These are phyloP conservation scores for Allodekkera sacchari DNA, from an alignment of 805 yeast species.

Conservation along the genomic window DNA sequence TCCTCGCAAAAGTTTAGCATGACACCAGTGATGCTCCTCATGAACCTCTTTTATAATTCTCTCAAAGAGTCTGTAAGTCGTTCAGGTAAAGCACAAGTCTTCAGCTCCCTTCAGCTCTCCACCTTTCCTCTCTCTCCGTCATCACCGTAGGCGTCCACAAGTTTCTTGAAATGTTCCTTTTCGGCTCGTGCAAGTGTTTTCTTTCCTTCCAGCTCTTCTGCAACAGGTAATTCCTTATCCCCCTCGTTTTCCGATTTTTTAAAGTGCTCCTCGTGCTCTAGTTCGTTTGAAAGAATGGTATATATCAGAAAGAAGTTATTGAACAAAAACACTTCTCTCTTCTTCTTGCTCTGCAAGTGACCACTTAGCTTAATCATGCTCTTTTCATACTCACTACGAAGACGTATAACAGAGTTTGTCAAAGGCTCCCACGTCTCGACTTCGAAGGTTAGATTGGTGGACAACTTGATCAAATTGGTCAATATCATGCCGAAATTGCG, in stretches of 20 bases:
- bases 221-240: slow-evolving; percentile 13
- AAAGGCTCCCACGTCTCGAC: slow-evolving; percentile 56
- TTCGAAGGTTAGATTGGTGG: slow-evolving; percentile 22
- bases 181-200: slow-evolving; percentile 11
- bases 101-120: no score
- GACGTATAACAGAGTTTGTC: slow-evolving; percentile 54
- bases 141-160: slow-evolving; percentile 13
- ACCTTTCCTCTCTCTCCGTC: no score
- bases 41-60: no score
- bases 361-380: slow-evolving; percentile 62
- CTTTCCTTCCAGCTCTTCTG: slow-evolving; percentile 2
- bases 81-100: no score
- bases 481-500: slow-evolving; percentile 72
- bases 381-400: slow-evolving; percentile 75
- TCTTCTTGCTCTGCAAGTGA: slow-evolving; percentile 32
- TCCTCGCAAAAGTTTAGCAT: no score
- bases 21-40: no score
- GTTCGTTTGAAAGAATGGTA: slow-evolving; percentile 35
- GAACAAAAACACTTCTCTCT: slow-evolving; percentile 63
- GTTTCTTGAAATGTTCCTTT: slow-evolving; percentile 13
- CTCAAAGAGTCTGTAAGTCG: no score
- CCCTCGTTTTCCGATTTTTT: slow-evolving; percentile 28
- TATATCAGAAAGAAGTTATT: slow-evolving; percentile 59
- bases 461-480: slow-evolving; percentile 59
- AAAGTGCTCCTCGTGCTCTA: slow-evolving; percentile 3